Base-by-base conservation (phyloP, 1,284 basidiomycete genomes). In the Kwoniella shivajii region DNA sequence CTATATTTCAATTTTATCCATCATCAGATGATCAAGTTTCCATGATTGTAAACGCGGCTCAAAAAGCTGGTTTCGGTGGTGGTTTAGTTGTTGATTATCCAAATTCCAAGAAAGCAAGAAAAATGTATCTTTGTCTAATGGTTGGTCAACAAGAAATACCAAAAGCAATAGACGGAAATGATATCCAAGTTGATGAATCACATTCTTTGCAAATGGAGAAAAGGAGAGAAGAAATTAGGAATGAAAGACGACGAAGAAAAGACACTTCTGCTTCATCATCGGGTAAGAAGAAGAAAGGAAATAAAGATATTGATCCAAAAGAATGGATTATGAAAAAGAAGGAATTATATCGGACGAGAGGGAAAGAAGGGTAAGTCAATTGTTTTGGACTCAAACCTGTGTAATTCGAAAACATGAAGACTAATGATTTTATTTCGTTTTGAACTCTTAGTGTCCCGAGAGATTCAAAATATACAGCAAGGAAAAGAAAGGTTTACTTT, bases 21-120 rank as follows among this genome's bases (percentile, higher is more conserved):
- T 88, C 89, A 2, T 90, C 88, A 2, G 94, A 98, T 78, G 92
- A 97, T 74, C 94, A 98, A 79, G 88, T 97, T 66, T 88, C 90
- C 65, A 85, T 99, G 58, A 95, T 99, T 72, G 98, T 95, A 46
- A 86, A 87, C 4, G 88, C 88, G 64, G 96, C 96, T 1, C 92
- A 94, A 69, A 87, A 86, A 61, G 92, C 96, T 5, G 96, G 96
- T 0, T 99, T 99, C 74, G 93, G 94, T 5, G 96, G 96, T 57
- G 96, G 96, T 61, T 78, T 99, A 30, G 90, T 99, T 22, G 90
- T 99, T 41, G 96, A 99, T 79, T 97, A 92, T 77, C 94, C 93
- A 3, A 96, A 97, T 78, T 94, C 90, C 0, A 91, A 89, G 69
- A 97, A 94, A 77, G 92, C 91, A 33, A 86, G 85, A 68, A 97